phyloP scores from a whole-genome alignment of 345 rosid species.

The Citrus cavaleriei region DNA sequence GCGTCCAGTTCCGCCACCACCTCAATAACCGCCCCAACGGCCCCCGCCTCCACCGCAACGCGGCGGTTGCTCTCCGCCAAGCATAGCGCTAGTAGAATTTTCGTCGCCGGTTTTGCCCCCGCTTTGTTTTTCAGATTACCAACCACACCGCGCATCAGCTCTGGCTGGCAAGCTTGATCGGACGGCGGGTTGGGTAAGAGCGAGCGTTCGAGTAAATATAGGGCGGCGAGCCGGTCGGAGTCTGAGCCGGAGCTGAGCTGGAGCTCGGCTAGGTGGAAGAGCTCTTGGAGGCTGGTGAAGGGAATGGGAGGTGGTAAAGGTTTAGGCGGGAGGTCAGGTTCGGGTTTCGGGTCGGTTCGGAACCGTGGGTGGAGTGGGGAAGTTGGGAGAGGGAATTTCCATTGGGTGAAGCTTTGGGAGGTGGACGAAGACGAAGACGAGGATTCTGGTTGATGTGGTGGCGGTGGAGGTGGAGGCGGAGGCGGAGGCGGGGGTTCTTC shows the following conservation, averaged over 20 bases:
- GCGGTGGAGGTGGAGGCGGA: constrained; percentile 18
- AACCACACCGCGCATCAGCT: constrained; percentile 66
- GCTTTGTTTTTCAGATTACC: constrained; percentile 41
- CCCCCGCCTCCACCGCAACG: constrained; percentile 82
- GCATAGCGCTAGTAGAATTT: constrained; percentile 70
- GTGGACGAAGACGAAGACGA: constrained; percentile 75
- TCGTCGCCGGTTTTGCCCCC: constrained; percentile 64
- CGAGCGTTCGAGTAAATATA: constrained; percentile 62
- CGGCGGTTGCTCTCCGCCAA: constrained; percentile 69
- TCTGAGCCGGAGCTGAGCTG: constrained; percentile 52
- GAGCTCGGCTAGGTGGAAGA: constrained; percentile 69
- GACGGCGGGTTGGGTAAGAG: constrained; percentile 76
- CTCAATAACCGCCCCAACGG: constrained; percentile 67
- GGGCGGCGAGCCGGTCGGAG: constrained; percentile 63
- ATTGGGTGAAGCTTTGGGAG: constrained; percentile 89
- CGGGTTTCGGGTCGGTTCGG: neutral
- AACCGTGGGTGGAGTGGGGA: neutral
- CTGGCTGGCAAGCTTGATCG: constrained; percentile 61
- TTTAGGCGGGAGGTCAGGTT: constrained; percentile 10
- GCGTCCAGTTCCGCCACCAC: constrained; percentile 61
- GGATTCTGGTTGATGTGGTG: constrained; percentile 34
- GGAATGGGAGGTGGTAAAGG: constrained; percentile 43
- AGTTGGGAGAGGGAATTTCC: constrained; percentile 65
- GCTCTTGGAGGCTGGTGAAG: constrained; percentile 45
- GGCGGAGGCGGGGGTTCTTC: constrained; percentile 8